Percentiles rank a stretch among this genome's conserved stretches.
These are phyloP conservation scores for Sugiyamaella lignohabitans DNA, from an alignment of 805 yeast genomes.

Conservation along the genomic window DNA sequence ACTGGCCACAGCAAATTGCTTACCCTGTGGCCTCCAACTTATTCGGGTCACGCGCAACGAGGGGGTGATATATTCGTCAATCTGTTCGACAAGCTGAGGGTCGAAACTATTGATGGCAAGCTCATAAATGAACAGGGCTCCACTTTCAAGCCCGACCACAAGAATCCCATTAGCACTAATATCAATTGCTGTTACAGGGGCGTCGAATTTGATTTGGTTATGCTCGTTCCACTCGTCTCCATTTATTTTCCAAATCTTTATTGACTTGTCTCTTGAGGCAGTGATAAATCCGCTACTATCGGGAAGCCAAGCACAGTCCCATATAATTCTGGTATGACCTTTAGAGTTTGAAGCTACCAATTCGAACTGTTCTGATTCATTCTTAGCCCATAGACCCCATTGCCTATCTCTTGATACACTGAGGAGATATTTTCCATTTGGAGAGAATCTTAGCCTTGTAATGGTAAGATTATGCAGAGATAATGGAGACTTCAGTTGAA, in stretches of 20 bases:
- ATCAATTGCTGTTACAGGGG: slow-evolving; percentile 65
- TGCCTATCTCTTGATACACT: slow-evolving; percentile 88
- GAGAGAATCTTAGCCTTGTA: slow-evolving; percentile 73
- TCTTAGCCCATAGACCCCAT: slow-evolving; percentile 64
- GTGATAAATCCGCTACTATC: slow-evolving; percentile 51
- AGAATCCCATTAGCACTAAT: slow-evolving; percentile 35
- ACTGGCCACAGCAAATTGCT: slow-evolving; percentile 53
- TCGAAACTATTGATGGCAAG: slow-evolving; percentile 28
- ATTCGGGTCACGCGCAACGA: slow-evolving; percentile 56
- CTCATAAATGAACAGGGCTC: slow-evolving; percentile 44
- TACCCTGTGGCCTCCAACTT: slow-evolving; percentile 42
- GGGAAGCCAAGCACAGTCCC: slow-evolving; percentile 93
- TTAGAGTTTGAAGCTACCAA: slow-evolving; percentile 44
- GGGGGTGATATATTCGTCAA: slow-evolving; percentile 46
- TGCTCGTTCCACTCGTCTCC: slow-evolving; percentile 30
- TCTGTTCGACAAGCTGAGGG: slow-evolving; percentile 28
- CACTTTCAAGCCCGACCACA: slow-evolving; percentile 68
- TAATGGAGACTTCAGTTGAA: slow-evolving; percentile 51
- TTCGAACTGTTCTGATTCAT: slow-evolving; percentile 24
- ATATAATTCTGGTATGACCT: slow-evolving; percentile 86
- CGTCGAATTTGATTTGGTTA: slow-evolving; percentile 39
- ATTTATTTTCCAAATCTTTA: slow-evolving; percentile 56
- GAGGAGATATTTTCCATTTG: slow-evolving; percentile 54
- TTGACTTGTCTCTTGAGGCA: slow-evolving; percentile 76
- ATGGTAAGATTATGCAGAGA: slow-evolving; percentile 78